phyloP scores from a whole-genome alignment of 306 rosid genomes.

The Boehmeria nivea region DNA sequence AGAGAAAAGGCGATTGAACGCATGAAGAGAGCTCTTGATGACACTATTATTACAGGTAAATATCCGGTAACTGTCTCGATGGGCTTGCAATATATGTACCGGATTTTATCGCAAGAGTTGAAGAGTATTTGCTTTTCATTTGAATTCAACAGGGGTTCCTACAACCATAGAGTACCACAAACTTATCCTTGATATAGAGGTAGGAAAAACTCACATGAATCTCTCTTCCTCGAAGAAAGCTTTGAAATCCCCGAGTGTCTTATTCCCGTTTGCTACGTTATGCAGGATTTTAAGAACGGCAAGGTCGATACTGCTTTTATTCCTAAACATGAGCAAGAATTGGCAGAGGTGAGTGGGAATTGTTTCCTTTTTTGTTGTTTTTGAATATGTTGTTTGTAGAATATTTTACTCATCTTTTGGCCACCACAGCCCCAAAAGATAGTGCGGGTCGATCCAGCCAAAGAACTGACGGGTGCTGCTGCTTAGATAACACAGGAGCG shows the following conservation, averaged over 20 bases:
- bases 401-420: too few species aligned
- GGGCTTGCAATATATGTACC: too few species aligned
- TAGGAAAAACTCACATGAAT: constrained; percentile 22
- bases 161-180: constrained; percentile 98
- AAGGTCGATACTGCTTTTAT: constrained; percentile 93
- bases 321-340: constrained; percentile 88
- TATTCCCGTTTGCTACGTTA: background rate
- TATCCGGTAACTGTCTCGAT: too few species aligned
- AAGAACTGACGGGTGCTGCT: constrained; percentile 46
- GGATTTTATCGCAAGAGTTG: background rate
- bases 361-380: constrained; percentile 5
- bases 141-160: constrained; percentile 66
- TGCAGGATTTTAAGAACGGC: constrained; percentile 84
- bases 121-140: constrained; percentile 5
- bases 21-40: constrained; percentile 95
- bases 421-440: constrained; percentile 61
- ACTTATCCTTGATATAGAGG: constrained; percentile 91
- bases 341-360: constrained; percentile 64
- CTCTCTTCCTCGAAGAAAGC: background rate
- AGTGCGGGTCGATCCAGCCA: constrained; percentile 28
- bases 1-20: constrained; percentile 95
- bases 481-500: constrained; percentile 18
- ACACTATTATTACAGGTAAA: constrained; percentile 90
- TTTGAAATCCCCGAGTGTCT: background rate
- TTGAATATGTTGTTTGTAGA: too few species aligned